These are phyloP conservation scores for Mollisia scopiformis DNA, from an alignment of 2,329 filamentous ascomycete genomes.

Conservation along the genomic window DNA sequence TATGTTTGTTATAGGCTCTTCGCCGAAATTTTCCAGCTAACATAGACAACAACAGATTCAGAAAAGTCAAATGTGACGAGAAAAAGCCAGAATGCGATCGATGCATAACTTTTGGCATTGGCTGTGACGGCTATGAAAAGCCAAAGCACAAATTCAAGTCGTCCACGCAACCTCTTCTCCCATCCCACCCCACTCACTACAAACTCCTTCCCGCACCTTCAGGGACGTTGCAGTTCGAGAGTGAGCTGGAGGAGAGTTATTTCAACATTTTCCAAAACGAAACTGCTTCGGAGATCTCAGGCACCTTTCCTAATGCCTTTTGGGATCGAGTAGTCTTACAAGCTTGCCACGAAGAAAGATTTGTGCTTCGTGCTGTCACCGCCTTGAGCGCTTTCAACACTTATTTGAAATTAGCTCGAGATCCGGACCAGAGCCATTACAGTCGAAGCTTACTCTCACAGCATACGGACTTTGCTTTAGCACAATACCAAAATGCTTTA, in stretches of 20 bases:
- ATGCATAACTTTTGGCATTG: background rate
- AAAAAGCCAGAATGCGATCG: slow-evolving; percentile 1
- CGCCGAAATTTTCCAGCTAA: background rate
- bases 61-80: slow-evolving; percentile 5
- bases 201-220: slow-evolving; percentile 1
- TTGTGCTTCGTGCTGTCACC: slow-evolving; percentile 1
- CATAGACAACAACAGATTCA: background rate
- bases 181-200: background rate
- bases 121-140: slow-evolving; percentile 1
- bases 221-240: background rate
- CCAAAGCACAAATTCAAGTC: background rate
- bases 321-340: slow-evolving; percentile 17
- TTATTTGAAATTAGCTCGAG: background rate
- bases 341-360: slow-evolving; percentile 12
- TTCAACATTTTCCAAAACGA: slow-evolving; percentile 13
- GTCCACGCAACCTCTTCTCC: background rate
- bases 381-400: slow-evolving; percentile 11
- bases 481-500: slow-evolving; percentile 7
- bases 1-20: background rate
- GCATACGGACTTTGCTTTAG: slow-evolving; percentile 7
- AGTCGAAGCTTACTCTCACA: background rate
- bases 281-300: slow-evolving; percentile 7
- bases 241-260: background rate
- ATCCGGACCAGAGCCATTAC: background rate
- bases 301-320: slow-evolving; percentile 4